These are phyloP conservation scores for Apium graveolens DNA, from an alignment of 129 eudicot species.

Conservation along the genomic window DNA sequence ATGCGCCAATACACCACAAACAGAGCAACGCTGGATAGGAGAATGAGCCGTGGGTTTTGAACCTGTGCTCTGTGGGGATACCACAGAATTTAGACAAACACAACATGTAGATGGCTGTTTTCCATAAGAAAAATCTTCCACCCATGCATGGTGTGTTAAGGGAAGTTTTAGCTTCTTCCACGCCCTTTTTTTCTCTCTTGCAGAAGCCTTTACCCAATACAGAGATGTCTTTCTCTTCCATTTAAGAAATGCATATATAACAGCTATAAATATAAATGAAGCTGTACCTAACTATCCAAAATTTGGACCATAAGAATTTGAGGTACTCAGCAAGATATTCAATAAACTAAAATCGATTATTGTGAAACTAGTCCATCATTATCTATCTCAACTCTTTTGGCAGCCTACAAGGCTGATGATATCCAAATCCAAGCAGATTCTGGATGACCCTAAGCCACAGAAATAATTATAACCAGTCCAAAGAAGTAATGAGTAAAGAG, in stretches of 20 bases:
- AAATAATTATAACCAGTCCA: neutral
- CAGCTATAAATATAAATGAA: slow-evolving; percentile 42
- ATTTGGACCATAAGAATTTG: slow-evolving; percentile 23
- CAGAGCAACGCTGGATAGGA: slow-evolving; percentile 62
- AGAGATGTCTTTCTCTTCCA: slow-evolving; percentile 50
- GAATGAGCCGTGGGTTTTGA: slow-evolving; percentile 39
- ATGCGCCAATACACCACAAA: slow-evolving; percentile 86
- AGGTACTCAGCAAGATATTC: slow-evolving; percentile 18
- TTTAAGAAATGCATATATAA: slow-evolving; percentile 38
- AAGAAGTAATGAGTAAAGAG: neutral
- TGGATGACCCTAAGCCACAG: slow-evolving; percentile 10
- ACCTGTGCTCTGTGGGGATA: slow-evolving; percentile 48
- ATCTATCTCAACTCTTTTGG: slow-evolving; percentile 7
- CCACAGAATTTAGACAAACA: slow-evolving; percentile 66
- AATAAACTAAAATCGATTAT: slow-evolving; percentile 33
- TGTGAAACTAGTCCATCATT: slow-evolving; percentile 12
- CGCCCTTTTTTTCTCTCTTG: slow-evolving; percentile 46
- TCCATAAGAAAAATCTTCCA: slow-evolving; percentile 37
- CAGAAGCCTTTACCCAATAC: slow-evolving; percentile 58
- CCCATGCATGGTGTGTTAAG: slow-evolving; percentile 46
- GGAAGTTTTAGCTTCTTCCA: slow-evolving; percentile 58
- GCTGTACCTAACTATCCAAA: slow-evolving; percentile 47
- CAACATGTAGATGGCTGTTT: slow-evolving; percentile 61
- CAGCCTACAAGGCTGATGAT: slow-evolving; percentile 9
- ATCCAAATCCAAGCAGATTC: slow-evolving; percentile 1